Evolutionary conservation across 192 early-diverging fungal species (phyloP).

Genomic region (Mortierella antarctica): DNA sequence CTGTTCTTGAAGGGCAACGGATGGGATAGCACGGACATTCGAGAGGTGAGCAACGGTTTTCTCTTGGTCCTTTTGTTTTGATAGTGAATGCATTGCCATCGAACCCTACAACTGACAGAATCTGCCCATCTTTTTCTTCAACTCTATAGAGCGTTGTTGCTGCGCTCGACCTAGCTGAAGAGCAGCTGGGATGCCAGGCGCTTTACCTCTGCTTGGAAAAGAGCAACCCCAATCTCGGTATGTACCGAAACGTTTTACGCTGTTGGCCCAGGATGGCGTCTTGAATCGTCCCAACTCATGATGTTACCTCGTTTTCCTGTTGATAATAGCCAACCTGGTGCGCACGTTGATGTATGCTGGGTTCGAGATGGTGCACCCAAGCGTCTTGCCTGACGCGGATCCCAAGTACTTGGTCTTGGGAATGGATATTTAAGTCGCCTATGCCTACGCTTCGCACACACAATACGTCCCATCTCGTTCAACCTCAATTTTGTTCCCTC

Average conservation of each 20-base stretch:
- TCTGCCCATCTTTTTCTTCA: neutral
- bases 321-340: slow-evolving; percentile 56
- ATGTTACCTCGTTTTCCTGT: neutral
- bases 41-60: slow-evolving; percentile 18
- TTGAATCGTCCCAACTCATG: neutral
- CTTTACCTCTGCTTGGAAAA: slow-evolving; percentile 49
- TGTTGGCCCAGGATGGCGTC: no score
- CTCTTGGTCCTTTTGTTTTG: neutral
- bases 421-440: slow-evolving; percentile 32
- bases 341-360: slow-evolving; percentile 73
- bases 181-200: slow-evolving; percentile 35
- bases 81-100: neutral
- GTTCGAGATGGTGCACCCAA: slow-evolving; percentile 68
- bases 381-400: slow-evolving; percentile 25
- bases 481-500: slow-evolving; percentile 2
- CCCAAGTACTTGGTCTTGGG: slow-evolving; percentile 49
- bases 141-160: slow-evolving; percentile 45
- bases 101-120: neutral
- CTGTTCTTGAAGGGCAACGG: slow-evolving; percentile 43
- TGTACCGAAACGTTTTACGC: neutral
- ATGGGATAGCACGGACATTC: slow-evolving; percentile 53
- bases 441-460: no score
- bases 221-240: slow-evolving; percentile 44
- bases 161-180: slow-evolving; percentile 50
- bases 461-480: neutral